These are phyloP conservation scores for Rhizoclosmatium sp. DNA, from an alignment of 192 early-diverging fungal genomes.

Conservation along the genomic window DNA sequence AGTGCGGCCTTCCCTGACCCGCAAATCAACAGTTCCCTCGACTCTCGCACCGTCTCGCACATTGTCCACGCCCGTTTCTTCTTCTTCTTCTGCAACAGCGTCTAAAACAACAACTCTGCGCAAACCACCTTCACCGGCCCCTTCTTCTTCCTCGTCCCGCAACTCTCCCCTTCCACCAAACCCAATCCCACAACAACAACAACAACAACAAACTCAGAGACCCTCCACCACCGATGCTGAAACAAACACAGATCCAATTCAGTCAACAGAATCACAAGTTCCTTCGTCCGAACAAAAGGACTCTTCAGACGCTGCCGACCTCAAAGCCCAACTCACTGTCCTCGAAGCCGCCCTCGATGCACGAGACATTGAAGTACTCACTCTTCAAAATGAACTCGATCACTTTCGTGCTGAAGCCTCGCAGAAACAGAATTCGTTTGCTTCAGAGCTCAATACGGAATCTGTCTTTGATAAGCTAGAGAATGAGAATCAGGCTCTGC, in stretches of 20 bases:
- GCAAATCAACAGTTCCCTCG: too few species aligned
- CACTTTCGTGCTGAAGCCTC: neutral
- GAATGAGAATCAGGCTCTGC: slow-evolving; percentile 18
- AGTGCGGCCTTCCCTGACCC: too few species aligned
- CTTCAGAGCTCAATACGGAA: slow-evolving; percentile 27
- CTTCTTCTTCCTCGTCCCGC: neutral
- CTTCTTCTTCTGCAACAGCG: neutral
- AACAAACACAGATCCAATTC: slow-evolving; percentile 8
- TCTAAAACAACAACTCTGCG: neutral
- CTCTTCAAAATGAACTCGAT: slow-evolving; percentile 14
- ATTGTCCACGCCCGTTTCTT: neutral
- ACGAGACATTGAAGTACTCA: slow-evolving; percentile 22
- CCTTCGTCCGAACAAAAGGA: neutral
- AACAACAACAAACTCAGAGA: too few species aligned
- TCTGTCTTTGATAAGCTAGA: slow-evolving; percentile 24
- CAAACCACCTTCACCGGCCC: neutral
- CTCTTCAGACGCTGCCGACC: neutral
- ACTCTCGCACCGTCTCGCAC: neutral
- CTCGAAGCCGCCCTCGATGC: slow-evolving; percentile 15
- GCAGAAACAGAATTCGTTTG: slow-evolving; percentile 6
- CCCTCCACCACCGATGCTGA: neutral
- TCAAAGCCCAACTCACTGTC: neutral
- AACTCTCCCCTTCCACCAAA: too few species aligned
- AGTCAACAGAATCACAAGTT: neutral
- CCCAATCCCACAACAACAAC: too few species aligned